Evolutionary conservation across 495 filamentous ascomycete species (phyloP).

Genomic region (Xylaria bambusicola): DNA sequence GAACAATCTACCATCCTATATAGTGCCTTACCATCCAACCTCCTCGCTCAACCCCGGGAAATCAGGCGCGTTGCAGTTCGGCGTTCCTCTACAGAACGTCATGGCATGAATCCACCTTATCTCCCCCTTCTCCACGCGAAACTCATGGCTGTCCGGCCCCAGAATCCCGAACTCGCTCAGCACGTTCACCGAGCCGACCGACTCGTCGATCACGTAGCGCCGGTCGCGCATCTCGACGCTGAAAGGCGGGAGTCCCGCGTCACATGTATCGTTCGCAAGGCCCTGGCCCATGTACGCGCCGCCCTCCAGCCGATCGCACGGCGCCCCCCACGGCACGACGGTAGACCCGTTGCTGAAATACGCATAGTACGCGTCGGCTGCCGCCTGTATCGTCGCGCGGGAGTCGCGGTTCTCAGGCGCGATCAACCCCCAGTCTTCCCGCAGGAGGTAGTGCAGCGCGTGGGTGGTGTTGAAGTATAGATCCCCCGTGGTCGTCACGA

Average conservation of each 20-base stretch:
- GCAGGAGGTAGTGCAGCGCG: conserved; percentile 25
- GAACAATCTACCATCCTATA: too few species aligned
- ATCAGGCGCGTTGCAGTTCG: conserved; percentile 22
- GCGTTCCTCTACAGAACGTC: conserved; percentile 30
- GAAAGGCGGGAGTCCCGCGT: conserved; percentile 22
- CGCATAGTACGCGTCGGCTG: conserved; percentile 33
- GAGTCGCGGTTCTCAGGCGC: conserved; percentile 22
- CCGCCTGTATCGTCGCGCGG: conserved; percentile 23
- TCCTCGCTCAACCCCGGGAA: conserved; percentile 11
- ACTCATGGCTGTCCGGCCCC: conserved; percentile 25
- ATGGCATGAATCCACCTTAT: conserved; percentile 26
- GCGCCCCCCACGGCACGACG: conserved; percentile 29
- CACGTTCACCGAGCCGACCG: conserved; percentile 19
- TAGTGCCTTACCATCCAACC: neutral
- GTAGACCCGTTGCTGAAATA: conserved; percentile 28
- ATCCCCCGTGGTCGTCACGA: conserved; percentile 28
- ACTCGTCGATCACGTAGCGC: conserved; percentile 28
- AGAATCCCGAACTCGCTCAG: conserved; percentile 24
- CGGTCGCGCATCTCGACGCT: conserved; percentile 24
- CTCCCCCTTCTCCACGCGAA: conserved; percentile 22
- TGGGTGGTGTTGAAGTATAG: conserved; percentile 35
- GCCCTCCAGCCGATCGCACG: conserved; percentile 33
- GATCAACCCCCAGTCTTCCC: conserved; percentile 33
- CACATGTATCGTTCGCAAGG: conserved; percentile 24
- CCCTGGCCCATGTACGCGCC: conserved; percentile 33